These are phyloP conservation scores for Pistacia integerrima DNA, from an alignment of 345 rosid genomes.

Conservation along the genomic window DNA sequence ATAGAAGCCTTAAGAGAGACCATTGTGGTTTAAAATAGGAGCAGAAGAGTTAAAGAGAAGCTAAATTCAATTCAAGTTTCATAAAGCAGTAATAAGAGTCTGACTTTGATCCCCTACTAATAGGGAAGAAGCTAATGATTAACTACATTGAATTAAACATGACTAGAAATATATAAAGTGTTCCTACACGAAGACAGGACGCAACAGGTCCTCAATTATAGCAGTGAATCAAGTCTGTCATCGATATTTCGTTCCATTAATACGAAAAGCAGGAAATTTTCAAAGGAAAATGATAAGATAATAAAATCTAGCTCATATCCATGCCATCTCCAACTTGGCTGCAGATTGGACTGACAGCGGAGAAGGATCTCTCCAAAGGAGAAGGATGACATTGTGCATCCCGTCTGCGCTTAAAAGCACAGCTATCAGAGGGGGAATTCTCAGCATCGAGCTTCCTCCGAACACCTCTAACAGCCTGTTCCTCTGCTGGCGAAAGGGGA, in stretches of 20 bases:
- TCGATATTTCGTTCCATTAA: conserved; percentile 43
- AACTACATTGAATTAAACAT: conserved; percentile 50
- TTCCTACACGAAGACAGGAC: conserved; percentile 60
- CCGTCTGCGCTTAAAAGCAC: conserved; percentile 85
- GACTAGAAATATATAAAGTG: conserved; percentile 38
- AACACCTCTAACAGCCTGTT: conserved; percentile 93
- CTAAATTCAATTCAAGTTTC: conserved; percentile 21
- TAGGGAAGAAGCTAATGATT: conserved; percentile 34
- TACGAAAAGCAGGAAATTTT: conserved; percentile 28
- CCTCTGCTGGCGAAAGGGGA: conserved; percentile 75
- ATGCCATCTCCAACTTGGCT: conserved; percentile 95
- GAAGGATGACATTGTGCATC: conserved; percentile 75
- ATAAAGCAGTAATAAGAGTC: conserved; percentile 16
- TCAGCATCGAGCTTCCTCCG: conserved; percentile 95
- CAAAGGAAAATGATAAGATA: conserved; percentile 40
- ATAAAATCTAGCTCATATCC: conserved; percentile 81
- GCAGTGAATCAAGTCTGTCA: conserved; percentile 50
- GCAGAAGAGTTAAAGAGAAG: conserved; percentile 26
- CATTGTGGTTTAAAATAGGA: conserved; percentile 5
- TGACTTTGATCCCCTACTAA: conserved; percentile 20
- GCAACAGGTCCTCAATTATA: conserved; percentile 42
- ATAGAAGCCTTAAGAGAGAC: conserved; percentile 21
- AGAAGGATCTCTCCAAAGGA: conserved; percentile 93
- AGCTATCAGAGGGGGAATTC: conserved; percentile 65
- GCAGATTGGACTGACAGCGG: conserved; percentile 86